phyloP scores from a whole-genome alignment of 2,329 filamentous ascomycete genomes.

The Pseudopyrenochaeta lycopersici region DNA sequence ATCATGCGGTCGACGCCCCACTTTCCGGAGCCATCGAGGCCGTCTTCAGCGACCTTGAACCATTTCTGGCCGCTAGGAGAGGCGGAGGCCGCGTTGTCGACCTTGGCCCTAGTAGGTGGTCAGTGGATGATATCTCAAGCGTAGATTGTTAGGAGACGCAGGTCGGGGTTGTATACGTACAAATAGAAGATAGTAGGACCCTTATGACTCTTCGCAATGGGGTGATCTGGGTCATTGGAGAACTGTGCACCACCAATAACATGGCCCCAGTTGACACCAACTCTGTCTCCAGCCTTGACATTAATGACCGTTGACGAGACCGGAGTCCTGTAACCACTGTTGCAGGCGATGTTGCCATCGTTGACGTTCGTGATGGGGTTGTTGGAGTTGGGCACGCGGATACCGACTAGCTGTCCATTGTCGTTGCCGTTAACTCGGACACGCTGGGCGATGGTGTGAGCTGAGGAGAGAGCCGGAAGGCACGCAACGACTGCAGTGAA shows the following conservation, averaged over 20 bases:
- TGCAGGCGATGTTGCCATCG: constrained; percentile 58
- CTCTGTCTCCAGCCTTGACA: constrained; percentile 61
- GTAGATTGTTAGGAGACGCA: background rate
- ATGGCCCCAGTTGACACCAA: constrained; percentile 64
- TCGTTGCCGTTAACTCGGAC: constrained; percentile 53
- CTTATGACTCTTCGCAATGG: constrained; percentile 60
- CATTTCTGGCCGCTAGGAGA: constrained; percentile 51
- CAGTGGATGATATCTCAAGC: background rate
- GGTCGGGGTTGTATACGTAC: constrained; percentile 21
- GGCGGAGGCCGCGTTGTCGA: constrained; percentile 51
- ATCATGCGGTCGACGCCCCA: constrained; percentile 64
- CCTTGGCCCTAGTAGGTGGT: constrained; percentile 42
- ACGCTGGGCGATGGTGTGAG: constrained; percentile 57
- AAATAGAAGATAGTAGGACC: constrained; percentile 53
- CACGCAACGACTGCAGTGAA: constrained; percentile 32
- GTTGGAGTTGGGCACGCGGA: constrained; percentile 61
- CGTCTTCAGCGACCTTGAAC: constrained; percentile 55
- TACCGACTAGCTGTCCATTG: constrained; percentile 60
- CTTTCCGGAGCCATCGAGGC: constrained; percentile 49
- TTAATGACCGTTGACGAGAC: constrained; percentile 55
- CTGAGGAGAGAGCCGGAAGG: constrained; percentile 45
- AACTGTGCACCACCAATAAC: constrained; percentile 64
- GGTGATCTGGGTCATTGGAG: constrained; percentile 56
- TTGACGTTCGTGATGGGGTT: constrained; percentile 61
- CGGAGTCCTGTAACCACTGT: constrained; percentile 50